Conservation (phyloP, 352 stramenopile genomes). For the Salisapilia sapeloensis region DNA sequence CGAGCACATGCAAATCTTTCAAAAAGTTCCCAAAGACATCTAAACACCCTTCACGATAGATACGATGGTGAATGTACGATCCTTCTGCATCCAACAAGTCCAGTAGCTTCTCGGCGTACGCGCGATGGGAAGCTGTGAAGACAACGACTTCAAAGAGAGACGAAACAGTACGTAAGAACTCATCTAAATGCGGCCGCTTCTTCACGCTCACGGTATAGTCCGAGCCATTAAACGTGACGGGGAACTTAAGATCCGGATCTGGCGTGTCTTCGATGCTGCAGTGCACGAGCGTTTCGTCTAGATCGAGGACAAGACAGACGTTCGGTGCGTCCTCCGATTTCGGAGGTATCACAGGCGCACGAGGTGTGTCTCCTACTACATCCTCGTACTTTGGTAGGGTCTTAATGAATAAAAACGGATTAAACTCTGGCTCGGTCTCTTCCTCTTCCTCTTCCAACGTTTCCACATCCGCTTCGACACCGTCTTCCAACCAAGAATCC, state of each 20-base stretch:
- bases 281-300: constrained; percentile 99
- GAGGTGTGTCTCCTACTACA: constrained; percentile 25
- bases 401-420: constrained; percentile 80
- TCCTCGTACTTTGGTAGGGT: constrained; percentile 69
- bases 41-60: constrained; percentile 93
- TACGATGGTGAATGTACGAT: constrained; percentile 83
- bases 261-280: constrained; percentile 92
- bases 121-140: constrained; percentile 93
- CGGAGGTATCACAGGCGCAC: constrained; percentile 33
- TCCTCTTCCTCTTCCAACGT: constrained; percentile 5
- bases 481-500: constrained; percentile 2
- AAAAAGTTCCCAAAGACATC: constrained; percentile 96
- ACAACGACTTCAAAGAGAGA: constrained; percentile 98
- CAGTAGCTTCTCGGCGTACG: constrained; percentile 94
- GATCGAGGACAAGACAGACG: constrained; percentile 86
- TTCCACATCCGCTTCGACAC: constrained; percentile 6
- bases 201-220: constrained; percentile 94
- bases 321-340: constrained; percentile 35
- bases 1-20: constrained; percentile 96
- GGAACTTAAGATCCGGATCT: constrained; percentile 92
- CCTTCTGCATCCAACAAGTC: constrained; percentile 91
- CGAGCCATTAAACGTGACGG: constrained; percentile 90
- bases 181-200: constrained; percentile 89
- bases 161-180: constrained; percentile 88
- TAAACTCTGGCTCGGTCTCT: constrained; percentile 45